These are phyloP conservation scores for Fagus crenata DNA, from an alignment of 306 rosid species.

Conservation along the genomic window DNA sequence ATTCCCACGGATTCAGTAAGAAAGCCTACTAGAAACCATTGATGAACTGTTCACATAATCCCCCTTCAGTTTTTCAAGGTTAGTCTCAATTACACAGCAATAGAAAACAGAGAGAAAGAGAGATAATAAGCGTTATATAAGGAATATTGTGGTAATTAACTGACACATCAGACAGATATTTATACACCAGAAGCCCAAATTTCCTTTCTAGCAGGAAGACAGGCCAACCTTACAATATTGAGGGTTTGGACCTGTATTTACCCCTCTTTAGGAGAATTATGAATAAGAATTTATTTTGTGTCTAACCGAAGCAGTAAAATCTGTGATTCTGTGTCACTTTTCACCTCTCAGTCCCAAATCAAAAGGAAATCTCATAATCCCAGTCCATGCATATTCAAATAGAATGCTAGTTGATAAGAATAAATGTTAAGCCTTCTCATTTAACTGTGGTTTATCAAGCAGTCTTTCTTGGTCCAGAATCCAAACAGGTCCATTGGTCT, in stretches of 20 bases:
- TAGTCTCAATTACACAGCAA: too few relatives aligned
- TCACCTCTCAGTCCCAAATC: neutral
- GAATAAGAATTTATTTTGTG: neutral
- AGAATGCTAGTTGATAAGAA: neutral
- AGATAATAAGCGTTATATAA: neutral
- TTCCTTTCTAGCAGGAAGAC: neutral
- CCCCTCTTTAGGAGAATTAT: neutral
- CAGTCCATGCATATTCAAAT: neutral
- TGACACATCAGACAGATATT: neutral
- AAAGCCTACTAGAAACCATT: too few relatives aligned
- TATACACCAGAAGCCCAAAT: neutral
- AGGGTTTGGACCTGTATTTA: neutral
- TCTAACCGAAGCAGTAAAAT: neutral
- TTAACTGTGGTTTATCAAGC: neutral
- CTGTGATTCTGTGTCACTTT: neutral
- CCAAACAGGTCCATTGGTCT: constrained; percentile 12
- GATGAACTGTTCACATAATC: too few relatives aligned
- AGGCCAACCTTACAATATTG: neutral
- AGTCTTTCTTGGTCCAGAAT: constrained; percentile 4
- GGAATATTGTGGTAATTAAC: neutral
- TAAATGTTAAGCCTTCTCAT: neutral
- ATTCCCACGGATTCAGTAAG: too few relatives aligned
- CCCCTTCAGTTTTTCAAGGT: too few relatives aligned
- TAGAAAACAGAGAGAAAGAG: neutral
- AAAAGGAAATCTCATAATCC: constrained; percentile 7